Percentiles rank a stretch among this genome's conserved stretches.
Evolutionary conservation across 495 filamentous ascomycete genomes (phyloP).

Genomic region (Aspergillus incahuasiensis): DNA sequence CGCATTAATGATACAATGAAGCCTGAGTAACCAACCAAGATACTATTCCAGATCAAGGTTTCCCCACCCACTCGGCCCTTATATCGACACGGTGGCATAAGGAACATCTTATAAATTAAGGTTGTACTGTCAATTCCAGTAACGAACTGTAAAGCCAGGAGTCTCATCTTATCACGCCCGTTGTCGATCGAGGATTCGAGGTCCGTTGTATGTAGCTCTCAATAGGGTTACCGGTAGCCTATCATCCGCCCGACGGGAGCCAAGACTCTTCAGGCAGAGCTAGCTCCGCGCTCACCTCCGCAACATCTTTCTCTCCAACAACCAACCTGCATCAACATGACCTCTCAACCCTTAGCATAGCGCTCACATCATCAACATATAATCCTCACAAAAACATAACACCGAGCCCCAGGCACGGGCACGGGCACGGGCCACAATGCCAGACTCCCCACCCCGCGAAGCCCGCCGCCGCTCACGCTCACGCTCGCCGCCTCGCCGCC

Average conservation of each 20-base stretch:
- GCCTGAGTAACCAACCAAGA: background rate
- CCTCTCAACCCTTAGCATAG: background rate
- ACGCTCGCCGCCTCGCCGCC: slow-evolving; percentile 16
- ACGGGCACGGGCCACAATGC: background rate
- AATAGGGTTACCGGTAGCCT: no score
- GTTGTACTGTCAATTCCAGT: no score
- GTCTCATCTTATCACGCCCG: no score
- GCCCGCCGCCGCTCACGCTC: slow-evolving; percentile 13
- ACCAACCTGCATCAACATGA: background rate
- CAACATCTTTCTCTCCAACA: background rate
- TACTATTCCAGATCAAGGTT: background rate
- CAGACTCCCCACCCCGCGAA: slow-evolving; percentile 5
- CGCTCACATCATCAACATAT: background rate
- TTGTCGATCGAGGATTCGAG: no score
- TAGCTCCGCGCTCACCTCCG: no score
- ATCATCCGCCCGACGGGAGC: no score
- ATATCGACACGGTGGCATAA: background rate
- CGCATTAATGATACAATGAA: background rate
- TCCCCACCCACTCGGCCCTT: background rate
- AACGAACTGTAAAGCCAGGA: no score
- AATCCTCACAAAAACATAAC: no score
- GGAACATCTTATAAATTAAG: background rate
- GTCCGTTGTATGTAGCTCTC: no score
- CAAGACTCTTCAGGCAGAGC: background rate
- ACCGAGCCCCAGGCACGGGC: no score